phyloP scores from a whole-genome alignment of 176 grass and related monocot genomes.

The Musa troglodytarum region DNA sequence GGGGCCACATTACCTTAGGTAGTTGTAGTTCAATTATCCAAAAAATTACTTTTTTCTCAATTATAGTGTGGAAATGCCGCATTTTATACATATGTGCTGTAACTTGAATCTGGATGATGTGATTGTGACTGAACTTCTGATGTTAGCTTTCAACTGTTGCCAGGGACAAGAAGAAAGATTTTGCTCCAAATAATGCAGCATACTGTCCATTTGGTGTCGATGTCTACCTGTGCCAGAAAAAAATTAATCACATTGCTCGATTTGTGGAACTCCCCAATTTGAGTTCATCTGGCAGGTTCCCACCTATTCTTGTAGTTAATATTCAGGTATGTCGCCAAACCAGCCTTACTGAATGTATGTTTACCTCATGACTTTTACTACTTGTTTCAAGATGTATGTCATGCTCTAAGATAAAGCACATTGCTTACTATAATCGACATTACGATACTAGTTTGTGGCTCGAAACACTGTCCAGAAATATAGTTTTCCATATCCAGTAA shows the following conservation, averaged over 20 bases:
- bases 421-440: background rate
- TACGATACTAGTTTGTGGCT: background rate
- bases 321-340: constrained; percentile 50
- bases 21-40: constrained; percentile 19
- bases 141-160: constrained; percentile 6
- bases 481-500: background rate
- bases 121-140: constrained; percentile 16
- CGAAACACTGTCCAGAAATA: background rate
- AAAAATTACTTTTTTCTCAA: no score
- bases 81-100: constrained; percentile 11
- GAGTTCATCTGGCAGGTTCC: constrained; percentile 53
- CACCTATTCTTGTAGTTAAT: constrained; percentile 87
- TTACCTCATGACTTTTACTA: background rate
- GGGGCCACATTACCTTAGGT: constrained; percentile 86
- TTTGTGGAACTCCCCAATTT: constrained; percentile 77
- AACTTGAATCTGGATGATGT: constrained; percentile 1
- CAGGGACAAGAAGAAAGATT: constrained; percentile 99
- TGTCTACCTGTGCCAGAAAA: constrained; percentile 68
- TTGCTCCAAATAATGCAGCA: constrained; percentile 72
- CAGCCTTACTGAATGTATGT: background rate
- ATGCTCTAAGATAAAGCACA: background rate
- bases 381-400: background rate
- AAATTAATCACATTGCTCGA: constrained; percentile 92
- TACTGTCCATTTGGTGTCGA: constrained; percentile 93
- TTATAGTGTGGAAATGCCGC: no score